Conservation (phyloP, 2,329 filamentous ascomycete genomes). For the Exserohilum rostratum region DNA sequence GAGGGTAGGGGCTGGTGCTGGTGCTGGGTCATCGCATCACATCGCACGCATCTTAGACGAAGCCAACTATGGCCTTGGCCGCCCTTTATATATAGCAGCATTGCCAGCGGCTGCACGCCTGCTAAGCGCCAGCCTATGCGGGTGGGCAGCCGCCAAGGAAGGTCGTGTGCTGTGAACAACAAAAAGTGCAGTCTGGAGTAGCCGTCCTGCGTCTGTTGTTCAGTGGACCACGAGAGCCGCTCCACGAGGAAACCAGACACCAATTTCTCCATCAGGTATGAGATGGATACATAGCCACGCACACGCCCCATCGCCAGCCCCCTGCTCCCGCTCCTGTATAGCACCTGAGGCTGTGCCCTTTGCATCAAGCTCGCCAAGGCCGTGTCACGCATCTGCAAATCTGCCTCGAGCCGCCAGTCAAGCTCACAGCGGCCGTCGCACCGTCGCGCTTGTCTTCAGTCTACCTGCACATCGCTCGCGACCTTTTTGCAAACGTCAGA, state of each 20-base stretch:
- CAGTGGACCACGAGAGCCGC: conserved; percentile 5
- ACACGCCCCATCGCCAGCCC: conserved; percentile 21
- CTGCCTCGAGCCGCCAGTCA: conserved; percentile 44
- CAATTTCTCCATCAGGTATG: conserved; percentile 13
- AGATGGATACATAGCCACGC: conserved; percentile 34
- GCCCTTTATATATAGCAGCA: conserved; percentile 32
- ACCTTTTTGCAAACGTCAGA: conserved; percentile 22
- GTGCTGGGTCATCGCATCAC: conserved; percentile 2
- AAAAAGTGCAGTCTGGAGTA: conserved; percentile 2
- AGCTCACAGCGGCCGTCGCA: conserved; percentile 36
- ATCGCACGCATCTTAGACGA: conserved; percentile 8
- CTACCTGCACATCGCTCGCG: conserved; percentile 23
- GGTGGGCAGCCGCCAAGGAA: conserved; percentile 18
- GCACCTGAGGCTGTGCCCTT: conserved; percentile 45
- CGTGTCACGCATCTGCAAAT: conserved; percentile 41
- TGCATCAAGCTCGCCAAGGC: conserved; percentile 38
- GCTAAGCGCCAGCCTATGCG: conserved; percentile 40
- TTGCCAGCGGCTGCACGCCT: conserved; percentile 26
- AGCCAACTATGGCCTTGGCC: conserved; percentile 28
- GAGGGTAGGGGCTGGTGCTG: neutral
- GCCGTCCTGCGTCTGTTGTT: neutral
- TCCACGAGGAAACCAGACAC: conserved; percentile 5
- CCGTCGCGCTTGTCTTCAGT: conserved; percentile 38
- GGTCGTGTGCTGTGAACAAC: conserved; percentile 10
- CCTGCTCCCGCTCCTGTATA: conserved; percentile 29